phyloP scores from a whole-genome alignment of 257 asterid genomes.

The Solanum sparsipilum region DNA sequence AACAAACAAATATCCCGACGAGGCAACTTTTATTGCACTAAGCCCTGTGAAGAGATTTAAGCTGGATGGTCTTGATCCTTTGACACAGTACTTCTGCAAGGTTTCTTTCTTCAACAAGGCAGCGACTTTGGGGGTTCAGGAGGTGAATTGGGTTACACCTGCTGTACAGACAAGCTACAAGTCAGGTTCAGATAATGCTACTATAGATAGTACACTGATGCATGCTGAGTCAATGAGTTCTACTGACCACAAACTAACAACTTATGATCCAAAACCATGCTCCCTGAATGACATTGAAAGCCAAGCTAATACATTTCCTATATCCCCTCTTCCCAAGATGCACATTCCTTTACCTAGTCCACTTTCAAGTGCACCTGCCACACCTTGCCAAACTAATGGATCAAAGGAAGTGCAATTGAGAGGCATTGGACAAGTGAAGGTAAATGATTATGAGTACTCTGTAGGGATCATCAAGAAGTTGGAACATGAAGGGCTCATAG shows the following conservation, averaged over 20 bases:
- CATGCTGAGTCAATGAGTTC: constrained; percentile 27
- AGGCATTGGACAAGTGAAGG: constrained; percentile 9
- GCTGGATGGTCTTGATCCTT: constrained; percentile 19
- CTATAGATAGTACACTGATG: not conserved
- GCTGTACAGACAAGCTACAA: not conserved
- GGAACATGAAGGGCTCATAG: constrained; percentile 66
- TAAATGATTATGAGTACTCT: constrained; percentile 55
- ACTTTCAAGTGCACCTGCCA: constrained; percentile 15
- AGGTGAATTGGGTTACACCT: constrained; percentile 20
- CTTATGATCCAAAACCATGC: constrained; percentile 13
- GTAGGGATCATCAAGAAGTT: constrained; percentile 57
- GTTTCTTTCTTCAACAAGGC: constrained; percentile 13
- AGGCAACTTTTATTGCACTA: constrained; percentile 10
- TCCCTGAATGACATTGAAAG: constrained; percentile 4
- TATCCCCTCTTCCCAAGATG: constrained; percentile 6
- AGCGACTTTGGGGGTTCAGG: constrained; percentile 9
- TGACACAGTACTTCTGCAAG: constrained; percentile 22
- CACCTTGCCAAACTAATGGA: constrained; percentile 21
- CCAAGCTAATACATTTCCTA: constrained; percentile 3
- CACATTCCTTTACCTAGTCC: constrained; percentile 10
- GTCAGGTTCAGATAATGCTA: not conserved
- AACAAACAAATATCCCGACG: not conserved
- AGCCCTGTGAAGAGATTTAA: constrained; percentile 12
- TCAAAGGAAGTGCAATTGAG: constrained; percentile 6
- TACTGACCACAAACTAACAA: constrained; percentile 17